Evolutionary conservation across 192 early-diverging fungal species (phyloP).

Genomic region (Podila epigama): DNA sequence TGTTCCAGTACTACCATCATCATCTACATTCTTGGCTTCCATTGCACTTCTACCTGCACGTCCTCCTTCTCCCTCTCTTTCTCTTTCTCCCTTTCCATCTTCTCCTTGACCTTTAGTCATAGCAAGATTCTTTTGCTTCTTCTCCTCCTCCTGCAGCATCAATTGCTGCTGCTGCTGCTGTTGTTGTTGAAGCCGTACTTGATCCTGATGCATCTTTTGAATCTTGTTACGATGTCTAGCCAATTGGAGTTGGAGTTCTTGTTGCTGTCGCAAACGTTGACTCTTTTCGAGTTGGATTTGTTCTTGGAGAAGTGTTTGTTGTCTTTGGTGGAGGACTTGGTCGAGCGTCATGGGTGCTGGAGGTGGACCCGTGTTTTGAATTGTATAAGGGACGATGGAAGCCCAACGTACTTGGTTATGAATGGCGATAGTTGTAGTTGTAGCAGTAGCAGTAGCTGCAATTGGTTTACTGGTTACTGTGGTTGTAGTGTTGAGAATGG

Average conservation of each 20-base stretch:
- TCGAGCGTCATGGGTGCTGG: constrained; percentile 39
- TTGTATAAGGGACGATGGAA: constrained; percentile 30
- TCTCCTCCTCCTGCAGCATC: no score
- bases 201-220: no score
- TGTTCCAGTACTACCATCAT: not conserved
- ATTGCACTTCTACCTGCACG: not conserved
- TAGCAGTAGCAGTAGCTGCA: not conserved
- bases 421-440: not conserved
- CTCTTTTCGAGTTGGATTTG: constrained; percentile 27
- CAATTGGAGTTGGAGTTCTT: constrained; percentile 23
- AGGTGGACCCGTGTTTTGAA: constrained; percentile 11
- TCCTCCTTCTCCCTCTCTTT: not conserved
- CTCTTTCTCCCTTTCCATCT: not conserved
- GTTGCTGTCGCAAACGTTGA: constrained; percentile 28
- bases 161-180: constrained; percentile 5
- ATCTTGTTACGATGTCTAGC: constrained; percentile 35
- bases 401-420: constrained; percentile 21
- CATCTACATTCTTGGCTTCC: not conserved
- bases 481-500: no score
- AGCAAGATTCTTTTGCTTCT: no score
- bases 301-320: constrained; percentile 19
- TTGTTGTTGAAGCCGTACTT: no score
- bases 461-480: no score
- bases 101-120: no score
- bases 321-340: constrained; percentile 15